phyloP scores from a whole-genome alignment of 345 rosid species.

The Tarenaya hassleriana region DNA sequence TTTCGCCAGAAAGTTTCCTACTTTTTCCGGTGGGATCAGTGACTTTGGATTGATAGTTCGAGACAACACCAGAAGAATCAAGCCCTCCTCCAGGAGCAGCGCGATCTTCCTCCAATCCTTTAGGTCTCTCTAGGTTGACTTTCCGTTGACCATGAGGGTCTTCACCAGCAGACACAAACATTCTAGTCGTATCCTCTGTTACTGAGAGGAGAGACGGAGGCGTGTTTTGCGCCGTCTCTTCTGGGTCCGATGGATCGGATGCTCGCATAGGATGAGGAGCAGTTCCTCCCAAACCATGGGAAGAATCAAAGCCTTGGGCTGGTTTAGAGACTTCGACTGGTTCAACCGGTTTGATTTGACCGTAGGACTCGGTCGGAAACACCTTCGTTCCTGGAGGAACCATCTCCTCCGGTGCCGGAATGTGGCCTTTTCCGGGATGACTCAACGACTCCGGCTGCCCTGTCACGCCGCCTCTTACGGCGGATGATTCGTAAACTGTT shows the following conservation, averaged over 20 bases:
- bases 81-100: constrained; percentile 34
- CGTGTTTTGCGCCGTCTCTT: constrained; percentile 21
- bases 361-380: constrained; percentile 17
- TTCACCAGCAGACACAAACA: constrained; percentile 25
- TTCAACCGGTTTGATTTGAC: constrained; percentile 14
- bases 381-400: constrained; percentile 27
- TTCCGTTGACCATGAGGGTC: constrained; percentile 30
- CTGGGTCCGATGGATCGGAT: neutral
- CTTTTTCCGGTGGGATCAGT: constrained; percentile 32
- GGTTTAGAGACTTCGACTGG: constrained; percentile 8
- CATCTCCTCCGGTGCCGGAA: constrained; percentile 14
- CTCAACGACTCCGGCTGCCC: too few relatives aligned
- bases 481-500: constrained; percentile 22
- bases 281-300: constrained; percentile 14
- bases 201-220: constrained; percentile 26
- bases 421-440: neutral
- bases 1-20: too few relatives aligned
- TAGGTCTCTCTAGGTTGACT: constrained; percentile 33
- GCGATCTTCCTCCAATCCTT: constrained; percentile 49
- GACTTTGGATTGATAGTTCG: constrained; percentile 58
- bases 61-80: constrained; percentile 18
- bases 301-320: neutral
- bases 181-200: constrained; percentile 31
- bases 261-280: constrained; percentile 11
- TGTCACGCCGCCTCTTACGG: constrained; percentile 15